Percentiles rank a stretch among this genome's conserved stretches.
Conservation (phyloP, 805 yeast genomes). For the Zygotorulaspora chibaensis region DNA sequence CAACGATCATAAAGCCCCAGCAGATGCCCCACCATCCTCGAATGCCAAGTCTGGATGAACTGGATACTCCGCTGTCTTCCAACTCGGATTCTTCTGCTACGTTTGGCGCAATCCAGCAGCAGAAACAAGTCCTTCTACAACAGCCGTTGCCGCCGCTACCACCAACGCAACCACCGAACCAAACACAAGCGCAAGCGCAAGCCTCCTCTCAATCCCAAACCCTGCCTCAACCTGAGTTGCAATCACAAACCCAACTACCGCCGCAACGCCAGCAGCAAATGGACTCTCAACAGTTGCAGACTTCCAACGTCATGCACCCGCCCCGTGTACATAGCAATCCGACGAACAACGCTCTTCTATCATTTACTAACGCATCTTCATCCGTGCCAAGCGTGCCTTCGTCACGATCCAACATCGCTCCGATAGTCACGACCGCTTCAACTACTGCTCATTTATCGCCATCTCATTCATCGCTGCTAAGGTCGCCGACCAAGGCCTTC, state of each 20-base stretch:
- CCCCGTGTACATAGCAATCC: conserved; percentile 13
- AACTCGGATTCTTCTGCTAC: conserved; percentile 4
- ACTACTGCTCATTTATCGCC: conserved; percentile 24
- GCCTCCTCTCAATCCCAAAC: neutral
- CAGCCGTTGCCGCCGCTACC: conserved; percentile 8
- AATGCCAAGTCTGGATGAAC: conserved; percentile 3
- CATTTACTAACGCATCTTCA: conserved; percentile 12
- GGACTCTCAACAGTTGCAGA: conserved; percentile 5
- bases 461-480: conserved; percentile 23
- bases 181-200: conserved; percentile 2
- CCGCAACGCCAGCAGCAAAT: conserved; percentile 13
- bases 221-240: neutral
- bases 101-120: conserved; percentile 4
- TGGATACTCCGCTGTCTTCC: conserved; percentile 8
- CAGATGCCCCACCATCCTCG: conserved; percentile 12
- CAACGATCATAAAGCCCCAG: conserved; percentile 14
- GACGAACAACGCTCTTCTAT: conserved; percentile 14
- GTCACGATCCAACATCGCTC: conserved; percentile 8
- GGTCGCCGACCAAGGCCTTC: conserved; percentile 42
- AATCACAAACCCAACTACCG: conserved; percentile 5
- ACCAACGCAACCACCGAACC: conserved; percentile 11
- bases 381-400: conserved; percentile 9
- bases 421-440: conserved; percentile 15
- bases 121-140: conserved; percentile 5
- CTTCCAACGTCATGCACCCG: conserved; percentile 16